Evolutionary conservation across 441 rosid genomes (phyloP).

Genomic region (Croton laevigatus): DNA sequence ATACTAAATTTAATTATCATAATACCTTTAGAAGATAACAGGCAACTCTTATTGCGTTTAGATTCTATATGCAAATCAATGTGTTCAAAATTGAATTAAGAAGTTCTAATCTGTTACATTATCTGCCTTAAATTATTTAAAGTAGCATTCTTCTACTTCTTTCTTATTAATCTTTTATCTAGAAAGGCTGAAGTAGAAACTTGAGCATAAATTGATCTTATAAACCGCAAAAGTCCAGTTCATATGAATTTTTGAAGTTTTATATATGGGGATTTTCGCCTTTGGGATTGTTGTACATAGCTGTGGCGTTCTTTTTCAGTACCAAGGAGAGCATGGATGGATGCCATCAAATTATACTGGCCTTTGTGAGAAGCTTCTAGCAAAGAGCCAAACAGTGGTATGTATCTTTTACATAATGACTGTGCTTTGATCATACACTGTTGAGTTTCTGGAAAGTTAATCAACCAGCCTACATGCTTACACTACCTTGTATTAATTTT

Average conservation of each 20-base stretch:
- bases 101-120: not conserved
- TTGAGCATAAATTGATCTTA: not conserved
- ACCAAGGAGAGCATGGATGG: constrained; percentile 96
- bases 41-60: not conserved
- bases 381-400: constrained; percentile 98
- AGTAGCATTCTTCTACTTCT: not conserved
- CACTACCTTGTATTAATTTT: not conserved
- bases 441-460: too few relatives aligned
- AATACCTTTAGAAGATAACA: not conserved
- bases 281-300: not conserved
- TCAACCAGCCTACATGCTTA: too few relatives aligned
- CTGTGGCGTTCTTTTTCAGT: constrained; percentile 43
- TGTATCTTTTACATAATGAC: constrained; percentile 28
- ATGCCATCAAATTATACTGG: constrained; percentile 80
- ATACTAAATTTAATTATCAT: not conserved
- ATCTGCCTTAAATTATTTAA: not conserved
- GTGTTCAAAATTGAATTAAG: constrained; percentile 8
- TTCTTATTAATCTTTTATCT: not conserved
- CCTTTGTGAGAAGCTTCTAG: constrained; percentile 82
- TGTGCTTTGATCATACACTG: not conserved
- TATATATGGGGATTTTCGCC: not conserved
- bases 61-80: not conserved
- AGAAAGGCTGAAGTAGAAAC: not conserved
- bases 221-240: not conserved
- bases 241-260: not conserved